These are phyloP conservation scores for Rhodotorula sp. DNA, from an alignment of 1,284 basidiomycete genomes.

Conservation along the genomic window DNA sequence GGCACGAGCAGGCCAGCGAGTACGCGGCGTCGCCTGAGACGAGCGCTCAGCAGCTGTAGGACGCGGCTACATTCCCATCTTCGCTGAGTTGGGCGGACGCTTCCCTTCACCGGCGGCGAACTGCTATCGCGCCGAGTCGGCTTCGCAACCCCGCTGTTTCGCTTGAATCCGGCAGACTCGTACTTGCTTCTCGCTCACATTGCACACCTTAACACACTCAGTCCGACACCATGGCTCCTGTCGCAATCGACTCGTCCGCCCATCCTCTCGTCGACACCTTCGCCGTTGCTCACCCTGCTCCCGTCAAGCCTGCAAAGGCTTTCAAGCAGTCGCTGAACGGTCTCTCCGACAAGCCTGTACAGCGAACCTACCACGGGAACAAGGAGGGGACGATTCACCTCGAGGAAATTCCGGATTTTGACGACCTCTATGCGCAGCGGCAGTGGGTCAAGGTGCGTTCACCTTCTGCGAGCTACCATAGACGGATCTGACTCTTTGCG, in stretches of 20 bases:
- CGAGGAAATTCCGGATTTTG: conserved; percentile 42
- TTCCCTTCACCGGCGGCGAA: too few relatives aligned
- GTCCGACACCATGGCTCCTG: background rate
- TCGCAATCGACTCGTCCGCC: background rate
- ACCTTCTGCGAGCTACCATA: too few relatives aligned
- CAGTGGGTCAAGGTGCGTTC: conserved; percentile 45
- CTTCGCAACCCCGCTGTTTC: too few relatives aligned
- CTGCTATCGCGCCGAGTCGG: too few relatives aligned
- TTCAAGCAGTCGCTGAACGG: conserved; percentile 14
- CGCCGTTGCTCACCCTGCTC: background rate
- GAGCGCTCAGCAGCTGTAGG: too few relatives aligned
- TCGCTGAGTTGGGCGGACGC: too few relatives aligned
- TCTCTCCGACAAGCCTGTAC: conserved; percentile 11
- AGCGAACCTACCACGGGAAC: conserved; percentile 46
- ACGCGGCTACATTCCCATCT: too few relatives aligned
- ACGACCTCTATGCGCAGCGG: conserved; percentile 44
- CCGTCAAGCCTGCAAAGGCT: background rate
- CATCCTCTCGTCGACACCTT: background rate
- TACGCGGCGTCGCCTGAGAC: too few relatives aligned
- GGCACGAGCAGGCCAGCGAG: too few relatives aligned
- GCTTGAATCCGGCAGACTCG: background rate
- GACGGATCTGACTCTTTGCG: background rate
- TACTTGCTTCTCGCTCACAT: too few relatives aligned
- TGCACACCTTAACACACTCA: background rate
- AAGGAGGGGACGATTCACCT: conserved; percentile 44